Conservation (phyloP, 352 stramenopile species). For the Phytopythium oedochilum region DNA sequence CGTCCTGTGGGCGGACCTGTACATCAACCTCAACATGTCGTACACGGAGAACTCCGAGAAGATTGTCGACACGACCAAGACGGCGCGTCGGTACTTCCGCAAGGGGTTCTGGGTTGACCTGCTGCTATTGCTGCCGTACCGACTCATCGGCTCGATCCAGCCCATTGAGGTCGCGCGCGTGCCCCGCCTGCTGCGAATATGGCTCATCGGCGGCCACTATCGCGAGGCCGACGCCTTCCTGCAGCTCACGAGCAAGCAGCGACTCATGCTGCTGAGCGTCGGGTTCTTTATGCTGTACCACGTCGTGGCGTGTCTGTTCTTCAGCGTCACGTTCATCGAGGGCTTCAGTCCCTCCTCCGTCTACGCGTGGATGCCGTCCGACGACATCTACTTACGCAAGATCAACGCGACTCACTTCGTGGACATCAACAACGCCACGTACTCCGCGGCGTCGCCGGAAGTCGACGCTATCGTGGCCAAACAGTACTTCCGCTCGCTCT, state of each 20-base stretch:
- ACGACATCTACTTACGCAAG: constrained; percentile 32
- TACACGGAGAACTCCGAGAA: constrained; percentile 54
- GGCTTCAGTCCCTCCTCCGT: constrained; percentile 31
- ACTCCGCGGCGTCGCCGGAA: constrained; percentile 11
- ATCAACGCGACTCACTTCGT: constrained; percentile 35
- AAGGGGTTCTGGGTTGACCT: constrained; percentile 34
- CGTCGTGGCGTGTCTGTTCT: constrained; percentile 51
- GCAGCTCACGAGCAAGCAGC: constrained; percentile 41
- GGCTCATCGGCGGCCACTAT: constrained; percentile 28
- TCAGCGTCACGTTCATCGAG: constrained; percentile 54
- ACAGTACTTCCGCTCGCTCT: constrained; percentile 63
- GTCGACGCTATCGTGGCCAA: constrained; percentile 22
- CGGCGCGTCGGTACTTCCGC: constrained; percentile 26
- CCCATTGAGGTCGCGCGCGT: constrained; percentile 20
- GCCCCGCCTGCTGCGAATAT: constrained; percentile 33
- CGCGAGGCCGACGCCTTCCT: constrained; percentile 40
- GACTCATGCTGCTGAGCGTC: constrained; percentile 39
- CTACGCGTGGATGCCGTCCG: constrained; percentile 42
- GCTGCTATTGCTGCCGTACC: constrained; percentile 38
- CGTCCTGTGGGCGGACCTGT: constrained; percentile 38
- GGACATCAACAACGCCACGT: constrained; percentile 15
- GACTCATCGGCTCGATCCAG: constrained; percentile 13
- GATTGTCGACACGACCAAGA: constrained; percentile 38
- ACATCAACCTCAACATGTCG: constrained; percentile 51
- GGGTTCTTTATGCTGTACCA: constrained; percentile 57